Percentiles rank a stretch among this genome's conserved stretches.
phyloP scores from a whole-genome alignment of 192 early-diverging fungal species.

The Podila minutissima region DNA sequence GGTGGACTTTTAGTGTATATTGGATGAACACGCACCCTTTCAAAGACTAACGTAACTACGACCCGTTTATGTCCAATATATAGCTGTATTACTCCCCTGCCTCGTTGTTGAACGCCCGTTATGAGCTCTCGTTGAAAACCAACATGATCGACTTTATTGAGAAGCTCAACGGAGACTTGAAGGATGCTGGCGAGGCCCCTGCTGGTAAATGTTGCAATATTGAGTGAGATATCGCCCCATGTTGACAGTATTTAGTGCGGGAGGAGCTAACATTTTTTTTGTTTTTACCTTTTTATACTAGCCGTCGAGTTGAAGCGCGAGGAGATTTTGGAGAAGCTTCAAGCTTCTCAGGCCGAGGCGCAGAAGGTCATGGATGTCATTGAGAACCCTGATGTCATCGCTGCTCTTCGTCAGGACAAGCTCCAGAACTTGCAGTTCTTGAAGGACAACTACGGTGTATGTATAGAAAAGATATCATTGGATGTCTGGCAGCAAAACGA shows the following conservation, averaged over 20 bases:
- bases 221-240: background rate
- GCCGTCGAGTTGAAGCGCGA: conserved; percentile 74
- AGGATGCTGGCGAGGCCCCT: conserved; percentile 78
- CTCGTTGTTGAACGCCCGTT: conserved; percentile 87
- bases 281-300: conserved; percentile 1
- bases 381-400: conserved; percentile 90
- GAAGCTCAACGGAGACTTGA: conserved; percentile 83
- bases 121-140: conserved; percentile 86
- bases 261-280: too few species aligned
- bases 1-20: too few species aligned
- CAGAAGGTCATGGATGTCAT: conserved; percentile 89
- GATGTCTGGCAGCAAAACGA: too few species aligned
- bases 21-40: too few species aligned
- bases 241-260: background rate
- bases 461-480: background rate
- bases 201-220: conserved; percentile 61
- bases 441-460: conserved; percentile 84
- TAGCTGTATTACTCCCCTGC: conserved; percentile 79
- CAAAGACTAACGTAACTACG: too few species aligned
- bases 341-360: conserved; percentile 78
- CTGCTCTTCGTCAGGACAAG: conserved; percentile 94
- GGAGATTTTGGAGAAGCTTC: conserved; percentile 77
- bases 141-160: conserved; percentile 97
- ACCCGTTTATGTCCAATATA: background rate
- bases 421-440: conserved; percentile 90